phyloP scores from a whole-genome alignment of 1,284 basidiomycete genomes.

The Ceratobasidium sp. region DNA sequence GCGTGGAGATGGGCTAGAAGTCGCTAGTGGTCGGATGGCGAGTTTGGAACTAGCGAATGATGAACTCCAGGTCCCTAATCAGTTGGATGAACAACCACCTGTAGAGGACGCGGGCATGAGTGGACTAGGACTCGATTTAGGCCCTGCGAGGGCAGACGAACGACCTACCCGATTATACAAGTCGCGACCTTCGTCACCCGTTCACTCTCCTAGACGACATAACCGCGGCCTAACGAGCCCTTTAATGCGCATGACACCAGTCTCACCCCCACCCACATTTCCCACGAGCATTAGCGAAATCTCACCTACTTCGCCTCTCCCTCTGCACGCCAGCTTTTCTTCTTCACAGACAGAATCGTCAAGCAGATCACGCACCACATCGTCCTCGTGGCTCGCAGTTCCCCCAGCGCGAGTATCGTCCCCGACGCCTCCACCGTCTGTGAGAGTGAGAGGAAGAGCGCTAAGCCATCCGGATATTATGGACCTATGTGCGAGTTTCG shows the following conservation, averaged over 20 bases:
- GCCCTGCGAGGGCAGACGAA: constrained; percentile 9
- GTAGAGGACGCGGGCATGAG: not conserved
- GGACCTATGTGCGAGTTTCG: constrained; percentile 36
- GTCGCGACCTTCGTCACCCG: not conserved
- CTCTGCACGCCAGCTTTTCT: not conserved
- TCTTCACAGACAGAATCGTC: not conserved
- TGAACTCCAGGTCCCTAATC: not conserved
- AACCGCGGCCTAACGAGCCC: constrained; percentile 33
- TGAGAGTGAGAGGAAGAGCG: constrained; percentile 19
- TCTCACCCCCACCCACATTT: not conserved
- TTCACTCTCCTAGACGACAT: constrained; percentile 27
- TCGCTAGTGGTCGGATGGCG: constrained; percentile 35
- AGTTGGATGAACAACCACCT: not conserved
- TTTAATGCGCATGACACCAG: constrained; percentile 33
- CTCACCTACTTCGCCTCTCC: not conserved
- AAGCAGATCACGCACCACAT: not conserved
- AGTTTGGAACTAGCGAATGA: constrained; percentile 20
- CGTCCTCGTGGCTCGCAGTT: constrained; percentile 6
- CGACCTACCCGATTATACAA: not conserved
- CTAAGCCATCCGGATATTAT: constrained; percentile 42
- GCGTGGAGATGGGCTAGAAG: constrained; percentile 29
- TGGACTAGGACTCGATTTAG: constrained; percentile 28
- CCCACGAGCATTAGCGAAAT: not conserved
- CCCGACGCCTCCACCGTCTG: constrained; percentile 31
- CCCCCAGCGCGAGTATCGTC: not conserved